Evolutionary conservation across 305 asterid genomes (phyloP), one percentile per base, ranked within the genome.

Genomic region (Ilex paraguariensis): DNA sequence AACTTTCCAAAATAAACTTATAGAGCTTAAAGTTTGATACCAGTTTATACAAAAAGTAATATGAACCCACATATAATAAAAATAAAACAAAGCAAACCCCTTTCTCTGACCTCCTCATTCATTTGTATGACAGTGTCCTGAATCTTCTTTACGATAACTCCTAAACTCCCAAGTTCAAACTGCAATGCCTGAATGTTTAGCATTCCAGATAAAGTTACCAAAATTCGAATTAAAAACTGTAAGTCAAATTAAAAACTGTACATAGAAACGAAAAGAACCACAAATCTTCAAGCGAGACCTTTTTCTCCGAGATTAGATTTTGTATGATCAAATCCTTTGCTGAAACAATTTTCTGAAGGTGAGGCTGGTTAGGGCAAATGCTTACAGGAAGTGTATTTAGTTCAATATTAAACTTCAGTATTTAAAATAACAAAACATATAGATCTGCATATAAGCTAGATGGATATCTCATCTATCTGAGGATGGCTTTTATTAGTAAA

Each of bases 311-410:
- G n/a, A 65, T 56, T 46, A 79, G 62, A 63, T 69, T 75, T 28
- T 79, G 72, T 40, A 75, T 62, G 44, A 75, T 13, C 58, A 75
- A 31, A 60, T 79, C 84, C 73, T 79, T 79, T 15, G 65, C 69
- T 49, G 74, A 45, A 49, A 75, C 30, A 55, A 72, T 76, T 64
- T 71, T 73, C 81, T 79, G 84, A 66, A 79, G 78, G 81, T 79
- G 63, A 58, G 36, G 58, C 60, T 67, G 44, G 79, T 75, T 71
- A 79, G 72, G 81, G 42, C 33, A 62, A 51, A 56, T 33, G n/a
- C 32, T 46, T 21, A 60, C 4, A 8, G 4, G n/a, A 10, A 28
- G 1, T 4, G 3, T 54, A 11, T 54, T 6, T 11, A 5, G 42
- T 36, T 36, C 3, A 54, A 7, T 4, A 54, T 54, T 15, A 6